Conservation (phyloP, 1,284 basidiomycete genomes). For the Moesziomyces parantarcticus region DNA sequence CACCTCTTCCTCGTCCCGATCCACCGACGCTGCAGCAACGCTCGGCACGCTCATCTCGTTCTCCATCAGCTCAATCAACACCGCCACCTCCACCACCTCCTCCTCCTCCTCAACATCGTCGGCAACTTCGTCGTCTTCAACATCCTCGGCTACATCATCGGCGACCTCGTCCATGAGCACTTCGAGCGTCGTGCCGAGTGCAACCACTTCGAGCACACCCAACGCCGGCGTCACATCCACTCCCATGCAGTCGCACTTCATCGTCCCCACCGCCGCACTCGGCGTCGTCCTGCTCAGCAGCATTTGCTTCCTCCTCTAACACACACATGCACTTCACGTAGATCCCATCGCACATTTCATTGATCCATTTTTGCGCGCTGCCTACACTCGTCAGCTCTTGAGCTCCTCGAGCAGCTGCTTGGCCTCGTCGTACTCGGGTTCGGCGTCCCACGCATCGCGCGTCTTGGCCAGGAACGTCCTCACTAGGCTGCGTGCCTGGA, state of each 20-base stretch:
- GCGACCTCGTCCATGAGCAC: slow-evolving; percentile 2
- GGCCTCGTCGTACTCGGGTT: slow-evolving; percentile 82
- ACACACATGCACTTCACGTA: not conserved
- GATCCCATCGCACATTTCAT: slow-evolving; percentile 3
- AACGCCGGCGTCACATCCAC: slow-evolving; percentile 6
- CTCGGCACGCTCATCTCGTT: slow-evolving; percentile 35
- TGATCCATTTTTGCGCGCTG: not conserved
- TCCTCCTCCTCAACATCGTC: slow-evolving; percentile 13
- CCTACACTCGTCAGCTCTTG: slow-evolving; percentile 13
- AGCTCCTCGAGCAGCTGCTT: slow-evolving; percentile 69
- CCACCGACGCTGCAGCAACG: slow-evolving; percentile 39
- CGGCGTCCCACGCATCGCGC: slow-evolving; percentile 79
- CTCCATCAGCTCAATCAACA: slow-evolving; percentile 25
- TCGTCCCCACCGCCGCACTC: slow-evolving; percentile 14
- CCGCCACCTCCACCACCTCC: slow-evolving; percentile 6
- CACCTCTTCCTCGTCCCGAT: slow-evolving; percentile 3
- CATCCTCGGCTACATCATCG: not conserved
- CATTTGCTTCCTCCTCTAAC: slow-evolving; percentile 44
- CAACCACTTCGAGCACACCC: slow-evolving; percentile 8
- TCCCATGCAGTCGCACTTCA: slow-evolving; percentile 1
- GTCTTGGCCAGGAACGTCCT: slow-evolving; percentile 83
- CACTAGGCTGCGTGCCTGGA: slow-evolving; percentile 87
- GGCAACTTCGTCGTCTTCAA: slow-evolving; percentile 2
- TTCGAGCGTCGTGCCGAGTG: not conserved
- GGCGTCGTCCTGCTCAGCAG: slow-evolving; percentile 26